Evolutionary conservation across 1,284 basidiomycete genomes (phyloP), one percentile per base, ranked within the genome.

Genomic region (Anthracocystis setariae): DNA sequence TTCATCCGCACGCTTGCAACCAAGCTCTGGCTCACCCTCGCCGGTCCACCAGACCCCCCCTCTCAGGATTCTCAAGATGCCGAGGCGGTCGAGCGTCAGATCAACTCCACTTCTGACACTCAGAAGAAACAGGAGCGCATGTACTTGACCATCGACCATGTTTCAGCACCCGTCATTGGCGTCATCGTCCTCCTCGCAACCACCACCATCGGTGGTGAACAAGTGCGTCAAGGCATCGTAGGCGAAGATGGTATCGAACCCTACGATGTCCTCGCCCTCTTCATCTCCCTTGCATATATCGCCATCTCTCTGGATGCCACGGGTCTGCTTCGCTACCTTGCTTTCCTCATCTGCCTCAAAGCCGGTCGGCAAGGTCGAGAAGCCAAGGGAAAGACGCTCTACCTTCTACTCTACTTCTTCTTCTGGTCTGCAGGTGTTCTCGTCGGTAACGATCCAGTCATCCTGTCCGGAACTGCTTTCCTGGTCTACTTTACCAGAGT

Each of bases 211-310:
- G 87, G 89, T 56, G 86, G 89, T 0, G 67, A 77, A 0, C 90
- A 86, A 82, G 80, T 95, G 24, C 86, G 89, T 7, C 84, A 87
- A 55, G 94, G 94, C 12, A 87, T 88, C 38, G 85, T 86, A 0
- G 90, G 90, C 20, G 85, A 87, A 0, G 90, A 90, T 46, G 91
- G 91, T 3, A 88, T 97, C 38, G 88, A 92, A 72, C 94, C 95
- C 0, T 92, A 94, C 78, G 93, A 96, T 82, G 93, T 98, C 64
- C 88, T 98, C 83, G 91, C 92, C 25, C 86, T 98, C 4, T 97
- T 98, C 84, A 89, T 93, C 71, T 92, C 91, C 2, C 86, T 98
- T 53, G 94, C 94, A 0, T 98, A 98, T 84, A 91, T 98, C 85
- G 90, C 94, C 3, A 91, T 97, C 48, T 93, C 93, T 0, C 87